These are phyloP conservation scores for Dipodascopsis uninucleata DNA, from an alignment of 805 yeast genomes.

Conservation along the genomic window DNA sequence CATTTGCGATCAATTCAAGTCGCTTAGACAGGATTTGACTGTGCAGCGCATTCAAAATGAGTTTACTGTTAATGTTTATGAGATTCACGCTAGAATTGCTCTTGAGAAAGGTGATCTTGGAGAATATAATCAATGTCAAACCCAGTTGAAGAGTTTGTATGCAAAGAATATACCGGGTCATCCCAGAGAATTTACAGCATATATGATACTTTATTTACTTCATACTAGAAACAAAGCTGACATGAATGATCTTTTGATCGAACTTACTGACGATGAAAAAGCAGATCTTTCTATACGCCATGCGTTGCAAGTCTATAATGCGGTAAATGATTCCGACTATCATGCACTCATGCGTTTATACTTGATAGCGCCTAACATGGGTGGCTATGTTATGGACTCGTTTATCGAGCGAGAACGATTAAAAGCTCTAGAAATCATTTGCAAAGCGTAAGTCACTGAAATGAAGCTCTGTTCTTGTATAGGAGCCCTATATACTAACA, in stretches of 20 bases:
- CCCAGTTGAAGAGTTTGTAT: conserved; percentile 67
- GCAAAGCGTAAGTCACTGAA: conserved; percentile 47
- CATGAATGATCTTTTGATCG: conserved; percentile 44
- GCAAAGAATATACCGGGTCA: conserved; percentile 40
- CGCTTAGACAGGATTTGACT: conserved; percentile 87
- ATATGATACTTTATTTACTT: conserved; percentile 68
- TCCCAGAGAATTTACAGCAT: conserved; percentile 64
- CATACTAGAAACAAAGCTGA: conserved; percentile 66
- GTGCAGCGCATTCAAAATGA: conserved; percentile 81
- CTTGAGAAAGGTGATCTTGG: conserved; percentile 80
- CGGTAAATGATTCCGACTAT: conserved; percentile 46
- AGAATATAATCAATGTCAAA: conserved; percentile 92
- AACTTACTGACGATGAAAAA: conserved; percentile 30
- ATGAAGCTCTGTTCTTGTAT: too few relatives aligned
- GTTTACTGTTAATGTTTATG: conserved; percentile 76
- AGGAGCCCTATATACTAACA: background rate
- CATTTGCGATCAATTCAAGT: conserved; percentile 83
- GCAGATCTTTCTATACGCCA: conserved; percentile 33
- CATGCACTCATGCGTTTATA: conserved; percentile 49
- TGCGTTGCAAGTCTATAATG: conserved; percentile 41
- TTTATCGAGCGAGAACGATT: conserved; percentile 59
- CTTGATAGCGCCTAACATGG: conserved; percentile 41
- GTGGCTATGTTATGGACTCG: conserved; percentile 48
- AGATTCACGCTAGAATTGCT: conserved; percentile 83
- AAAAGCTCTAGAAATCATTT: conserved; percentile 51